Evolutionary conservation across 1,139 yeast species (phyloP), one percentile per base, ranked within the genome.

Genomic region (Blastobotrys petasosporus): DNA sequence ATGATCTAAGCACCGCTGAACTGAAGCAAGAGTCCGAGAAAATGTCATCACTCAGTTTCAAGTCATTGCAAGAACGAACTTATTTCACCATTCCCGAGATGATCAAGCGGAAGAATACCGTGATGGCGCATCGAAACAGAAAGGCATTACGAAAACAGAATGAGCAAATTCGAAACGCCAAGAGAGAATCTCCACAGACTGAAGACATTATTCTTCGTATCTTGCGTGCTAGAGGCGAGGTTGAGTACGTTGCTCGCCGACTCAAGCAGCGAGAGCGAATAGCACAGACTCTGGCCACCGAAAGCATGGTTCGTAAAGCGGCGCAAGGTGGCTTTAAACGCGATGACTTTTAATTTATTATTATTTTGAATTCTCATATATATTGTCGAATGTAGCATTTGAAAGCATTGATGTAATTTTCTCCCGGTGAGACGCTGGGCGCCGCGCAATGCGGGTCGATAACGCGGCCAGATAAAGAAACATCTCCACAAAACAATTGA

Each of bases 71-170:
- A 39, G 59, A 57, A 36, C 56, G 58, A 38, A 62, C 56, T 32
- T 57, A 55, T 42, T 60, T 52, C 50, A 74, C 56, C 58, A 66
- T 79, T 41, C 73, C 78, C 1, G 80, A 79, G 11, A 73, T 84
- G 25, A 61, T 84, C 44, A 80, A 80, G 28, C 68, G 94, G 44
- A 74, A 74, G 42, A 77, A 79, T 51, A 84, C 94, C 0, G 81
- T 84, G 29, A 66, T 75, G 68, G 92, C 90, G 0, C 84, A 82
- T 59, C 83, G 90, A 3, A 82, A 90, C 25, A 74, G 79, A 3
- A 73, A 70, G 39, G 75, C 80, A 2, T 71, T 90, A 54, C 76
- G 73, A 16, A 67, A 70, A 50, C 82, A 81, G 10, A 71, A 69
- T 35, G 64, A 70, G 44, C 80, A 78, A 34, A 71, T 74, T 1